These are phyloP conservation scores for Bromus sterilis DNA, from an alignment of 176 grass and related monocot species.

Conservation along the genomic window DNA sequence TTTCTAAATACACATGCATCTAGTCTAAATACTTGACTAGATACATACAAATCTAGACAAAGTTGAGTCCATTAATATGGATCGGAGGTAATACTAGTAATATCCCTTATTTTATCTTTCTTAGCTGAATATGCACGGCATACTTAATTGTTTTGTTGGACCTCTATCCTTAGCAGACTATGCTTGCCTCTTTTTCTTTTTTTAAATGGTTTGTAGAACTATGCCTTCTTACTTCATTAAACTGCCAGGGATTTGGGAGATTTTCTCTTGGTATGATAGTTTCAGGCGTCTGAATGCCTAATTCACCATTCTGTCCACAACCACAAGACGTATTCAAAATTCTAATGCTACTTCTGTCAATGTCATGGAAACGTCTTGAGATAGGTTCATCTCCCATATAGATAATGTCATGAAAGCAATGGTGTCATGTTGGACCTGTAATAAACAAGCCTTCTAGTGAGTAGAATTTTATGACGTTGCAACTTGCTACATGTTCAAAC, in stretches of 20 bases:
- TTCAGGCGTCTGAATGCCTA: background rate
- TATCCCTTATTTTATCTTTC: too few relatives aligned
- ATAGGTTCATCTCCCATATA: background rate
- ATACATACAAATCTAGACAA: too few relatives aligned
- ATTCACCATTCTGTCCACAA: background rate
- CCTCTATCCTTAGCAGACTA: background rate
- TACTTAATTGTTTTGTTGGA: background rate
- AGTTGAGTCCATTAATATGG: too few relatives aligned
- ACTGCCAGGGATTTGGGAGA: background rate
- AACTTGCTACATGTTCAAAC: background rate
- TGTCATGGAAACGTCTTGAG: background rate
- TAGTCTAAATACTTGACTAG: too few relatives aligned
- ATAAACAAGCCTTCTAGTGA: background rate
- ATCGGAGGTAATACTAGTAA: too few relatives aligned
- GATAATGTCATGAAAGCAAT: background rate
- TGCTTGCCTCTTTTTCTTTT: background rate
- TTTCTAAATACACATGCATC: too few relatives aligned
- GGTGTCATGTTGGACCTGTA: background rate
- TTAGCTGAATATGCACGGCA: background rate
- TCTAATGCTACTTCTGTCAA: background rate
- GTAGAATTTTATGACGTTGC: background rate
- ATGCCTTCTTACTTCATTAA: background rate
- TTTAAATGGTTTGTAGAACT: background rate
- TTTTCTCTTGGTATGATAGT: constrained; percentile 2
- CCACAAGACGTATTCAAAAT: background rate